Base-by-base conservation (phyloP, 306 rosid genomes). In the Sechiopsis laciniata region DNA sequence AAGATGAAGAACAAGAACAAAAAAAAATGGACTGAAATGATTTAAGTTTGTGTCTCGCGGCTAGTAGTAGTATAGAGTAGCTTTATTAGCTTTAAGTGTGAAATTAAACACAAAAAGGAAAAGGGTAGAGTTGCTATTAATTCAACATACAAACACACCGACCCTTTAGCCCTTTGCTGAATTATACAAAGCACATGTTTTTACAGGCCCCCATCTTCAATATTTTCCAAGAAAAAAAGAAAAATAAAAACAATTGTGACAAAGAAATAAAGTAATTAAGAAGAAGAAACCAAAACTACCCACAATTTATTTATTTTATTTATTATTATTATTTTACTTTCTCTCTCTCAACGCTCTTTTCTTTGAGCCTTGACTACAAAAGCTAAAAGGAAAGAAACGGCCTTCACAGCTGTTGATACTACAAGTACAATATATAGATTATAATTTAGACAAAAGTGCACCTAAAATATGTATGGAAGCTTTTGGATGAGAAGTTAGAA, bases 331-430 rank as follows among this genome's bases (percentile, higher is more conserved):
- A 37, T 45, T 8, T 45, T 9, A 8, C 74, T 64, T 85, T 73
- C 78, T 75, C 80, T 52, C 61, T 11, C 80, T 54, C 10, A 2
- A 29, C 14, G 40, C 37, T 32, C 85, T 85, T 86, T 90, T 88
- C 83, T 81, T 84, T 75, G 84, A 78, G 81, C 72, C 94, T 89
- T 89, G 92, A 92, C 97, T 88, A 86, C 82, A 77, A 89, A 89
- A 92, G 96, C 85, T 76, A 82, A 91, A 89, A 91, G 90, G 82
- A 76, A 84, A 68, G 83, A 87, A 89, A 87, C 89, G 80, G 88
- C 85, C 81, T 72, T 77, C 87, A 6, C 10, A 1, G 29, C 29
- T 26, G 29, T 26, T 26, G 29, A 26, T 26, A 26, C 29, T 26
- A 26, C 29, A 26, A 26, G 29, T 26, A 26, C 29, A 2, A 26